Evolutionary conservation across 306 rosid species (phyloP).

Genomic region (Lathyrus tuberosus): DNA sequence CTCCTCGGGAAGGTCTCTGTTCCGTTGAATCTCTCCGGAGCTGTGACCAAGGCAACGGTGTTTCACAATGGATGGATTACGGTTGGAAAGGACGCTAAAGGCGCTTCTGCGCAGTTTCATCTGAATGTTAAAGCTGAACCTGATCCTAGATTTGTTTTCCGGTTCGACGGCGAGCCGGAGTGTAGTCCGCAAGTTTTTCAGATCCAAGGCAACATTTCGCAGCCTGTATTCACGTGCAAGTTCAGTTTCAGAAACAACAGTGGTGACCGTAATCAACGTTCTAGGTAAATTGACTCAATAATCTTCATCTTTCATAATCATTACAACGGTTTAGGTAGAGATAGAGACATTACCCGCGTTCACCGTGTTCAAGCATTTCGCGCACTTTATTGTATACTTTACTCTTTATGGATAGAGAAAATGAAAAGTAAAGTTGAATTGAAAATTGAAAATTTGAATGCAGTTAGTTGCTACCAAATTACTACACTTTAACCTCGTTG

Average conservation of each 20-base stretch:
- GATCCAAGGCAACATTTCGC: conserved; percentile 70
- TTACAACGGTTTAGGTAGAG: not conserved
- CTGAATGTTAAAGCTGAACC: conserved; percentile 72
- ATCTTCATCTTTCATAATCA: not conserved
- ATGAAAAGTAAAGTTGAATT: conserved; percentile 6
- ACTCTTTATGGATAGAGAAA: conserved; percentile 30
- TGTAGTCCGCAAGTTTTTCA: conserved; percentile 79
- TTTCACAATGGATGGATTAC: conserved; percentile 73
- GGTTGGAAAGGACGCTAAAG: conserved; percentile 58
- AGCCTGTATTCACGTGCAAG: conserved; percentile 77
- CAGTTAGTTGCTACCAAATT: too few species aligned
- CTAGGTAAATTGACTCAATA: conserved; percentile 44
- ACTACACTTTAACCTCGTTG: not conserved
- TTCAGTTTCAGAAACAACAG: conserved; percentile 66
- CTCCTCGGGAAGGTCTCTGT: conserved; percentile 57
- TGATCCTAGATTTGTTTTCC: conserved; percentile 74
- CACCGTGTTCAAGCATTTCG: conserved; percentile 8
- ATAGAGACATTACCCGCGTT: conserved; percentile 14
- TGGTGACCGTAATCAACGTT: conserved; percentile 64
- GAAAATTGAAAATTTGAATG: conserved; percentile 4
- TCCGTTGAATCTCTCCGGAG: conserved; percentile 60
- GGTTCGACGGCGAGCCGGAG: conserved; percentile 77
- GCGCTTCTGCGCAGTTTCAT: conserved; percentile 67
- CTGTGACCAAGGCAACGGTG: conserved; percentile 44
- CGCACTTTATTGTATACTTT: conserved; percentile 18